Base-by-base conservation (phyloP, 2,329 filamentous ascomycete species). In the Magnaporthiopsis poae region DNA sequence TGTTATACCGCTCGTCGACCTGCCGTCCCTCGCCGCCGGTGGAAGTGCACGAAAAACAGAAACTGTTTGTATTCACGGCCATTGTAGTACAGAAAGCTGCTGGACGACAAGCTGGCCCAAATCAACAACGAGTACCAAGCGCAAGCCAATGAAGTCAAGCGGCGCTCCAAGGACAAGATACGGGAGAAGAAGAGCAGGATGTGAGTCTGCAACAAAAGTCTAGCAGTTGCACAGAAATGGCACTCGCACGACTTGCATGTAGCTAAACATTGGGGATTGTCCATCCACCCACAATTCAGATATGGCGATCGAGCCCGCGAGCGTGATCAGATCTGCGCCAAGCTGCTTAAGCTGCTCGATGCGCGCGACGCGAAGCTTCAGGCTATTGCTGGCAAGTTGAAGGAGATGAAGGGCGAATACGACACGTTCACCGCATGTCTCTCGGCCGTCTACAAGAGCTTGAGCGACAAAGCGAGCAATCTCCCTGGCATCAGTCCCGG, bases 321-420 rank as follows among this genome's bases (percentile, higher is more conserved):
- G n/a, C 46, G 46, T 25, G 21, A 21, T 11, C 46, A 35, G 63
- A 60, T 21, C 13, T 64, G 4, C 33, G 68, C 63, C 35, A 69
- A 66, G 25, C 69, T 74, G 11, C 62, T 69, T 5, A 66, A 67
- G 5, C 70, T 72, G 11, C 66, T 72, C 11, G 65, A 68, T 25
- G 46, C 39, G 15, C 67, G 72, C 33, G 70, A 72, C 21, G 65
- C 67, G n/a, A 69, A 67, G 62, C 70, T 72, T 66, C 69, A 66
- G 18, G 63, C 63, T 12, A 68, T 72, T 21, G 69, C 70, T 11
- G 68, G 70, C 31, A 66, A 67, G 52, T 62, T 70, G 25, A 68
- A 65, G 18, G 67, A 68, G 7, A 70, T 70, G 68, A 71, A 71
- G 62, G 69, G 69, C 68, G 65, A 68, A 56, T 69, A 66, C 29